phyloP scores from a whole-genome alignment of 225 moss, liverwort and hornwort genomes.

The Pseudisothecium myosuroides region DNA sequence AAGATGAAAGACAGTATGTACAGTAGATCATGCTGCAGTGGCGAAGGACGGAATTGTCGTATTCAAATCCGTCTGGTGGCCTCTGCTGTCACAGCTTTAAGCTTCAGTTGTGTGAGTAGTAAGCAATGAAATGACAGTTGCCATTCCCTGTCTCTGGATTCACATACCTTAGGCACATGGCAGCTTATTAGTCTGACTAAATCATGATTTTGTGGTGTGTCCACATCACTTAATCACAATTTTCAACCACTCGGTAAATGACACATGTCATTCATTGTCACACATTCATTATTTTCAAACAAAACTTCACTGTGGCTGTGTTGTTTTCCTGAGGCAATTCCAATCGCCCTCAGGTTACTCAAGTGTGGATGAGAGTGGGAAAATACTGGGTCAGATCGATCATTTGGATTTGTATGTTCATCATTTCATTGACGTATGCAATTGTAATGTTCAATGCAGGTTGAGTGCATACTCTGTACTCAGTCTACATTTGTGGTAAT shows the following conservation, averaged over 20 bases:
- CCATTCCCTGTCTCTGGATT: background rate
- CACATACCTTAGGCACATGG: background rate
- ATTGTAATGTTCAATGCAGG: background rate
- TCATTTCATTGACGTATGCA: background rate
- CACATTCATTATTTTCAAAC: rapidly evolving
- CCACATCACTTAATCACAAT: background rate
- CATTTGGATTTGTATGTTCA: background rate
- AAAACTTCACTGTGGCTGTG: background rate
- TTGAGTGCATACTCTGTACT: background rate
- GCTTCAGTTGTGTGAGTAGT: background rate
- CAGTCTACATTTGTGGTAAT: background rate
- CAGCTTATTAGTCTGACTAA: background rate
- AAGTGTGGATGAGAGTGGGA: background rate
- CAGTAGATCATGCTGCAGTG: background rate
- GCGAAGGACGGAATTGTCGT: background rate
- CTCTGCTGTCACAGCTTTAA: background rate
- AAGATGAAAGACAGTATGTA: background rate
- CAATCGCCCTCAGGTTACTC: background rate
- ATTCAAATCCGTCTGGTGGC: background rate
- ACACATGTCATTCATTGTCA: background rate
- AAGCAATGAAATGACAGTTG: background rate
- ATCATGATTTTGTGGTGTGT: background rate
- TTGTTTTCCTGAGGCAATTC: background rate
- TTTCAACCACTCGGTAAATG: background rate
- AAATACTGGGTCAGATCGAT: background rate